Conservation (phyloP, 2,329 filamentous ascomycete species). For the Allantophomopsis cytisporea region DNA sequence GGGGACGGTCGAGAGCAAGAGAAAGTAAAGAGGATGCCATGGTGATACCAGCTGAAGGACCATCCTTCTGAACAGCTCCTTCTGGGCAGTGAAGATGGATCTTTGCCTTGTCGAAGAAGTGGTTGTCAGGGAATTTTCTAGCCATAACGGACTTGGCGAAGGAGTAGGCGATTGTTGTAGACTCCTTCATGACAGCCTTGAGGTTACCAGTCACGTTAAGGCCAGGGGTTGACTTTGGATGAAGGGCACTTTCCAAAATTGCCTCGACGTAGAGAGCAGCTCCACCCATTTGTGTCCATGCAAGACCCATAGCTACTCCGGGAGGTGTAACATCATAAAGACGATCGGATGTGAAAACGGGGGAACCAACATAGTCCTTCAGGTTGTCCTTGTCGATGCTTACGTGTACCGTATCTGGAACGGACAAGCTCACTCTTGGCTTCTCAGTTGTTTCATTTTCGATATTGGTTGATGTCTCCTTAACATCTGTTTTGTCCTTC, state of each 20-base stretch:
- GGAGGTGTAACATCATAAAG: constrained; percentile 88
- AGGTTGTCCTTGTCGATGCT: constrained; percentile 79
- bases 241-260: constrained; percentile 75
- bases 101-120: constrained; percentile 91
- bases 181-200: constrained; percentile 97
- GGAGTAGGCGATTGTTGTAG: constrained; percentile 86
- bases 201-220: constrained; percentile 91
- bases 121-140: constrained; percentile 73
- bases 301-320: constrained; percentile 93
- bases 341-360: constrained; percentile 88
- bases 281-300: constrained; percentile 95
- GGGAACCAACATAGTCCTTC: constrained; percentile 92
- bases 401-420: constrained; percentile 79
- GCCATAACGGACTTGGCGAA: constrained; percentile 87
- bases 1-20: constrained; percentile 62
- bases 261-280: constrained; percentile 96
- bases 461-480: constrained; percentile 41
- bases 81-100: constrained; percentile 95
- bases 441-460: constrained; percentile 45
- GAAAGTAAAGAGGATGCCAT: constrained; percentile 93
- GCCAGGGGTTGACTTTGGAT: constrained; percentile 58
- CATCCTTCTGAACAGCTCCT: constrained; percentile 91
- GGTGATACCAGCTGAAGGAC: constrained; percentile 84
- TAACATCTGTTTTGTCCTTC: constrained; percentile 49
- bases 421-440: constrained; percentile 64